phyloP scores from a whole-genome alignment of 1,139 yeast genomes.

The Magnusiomyces paraingens region DNA sequence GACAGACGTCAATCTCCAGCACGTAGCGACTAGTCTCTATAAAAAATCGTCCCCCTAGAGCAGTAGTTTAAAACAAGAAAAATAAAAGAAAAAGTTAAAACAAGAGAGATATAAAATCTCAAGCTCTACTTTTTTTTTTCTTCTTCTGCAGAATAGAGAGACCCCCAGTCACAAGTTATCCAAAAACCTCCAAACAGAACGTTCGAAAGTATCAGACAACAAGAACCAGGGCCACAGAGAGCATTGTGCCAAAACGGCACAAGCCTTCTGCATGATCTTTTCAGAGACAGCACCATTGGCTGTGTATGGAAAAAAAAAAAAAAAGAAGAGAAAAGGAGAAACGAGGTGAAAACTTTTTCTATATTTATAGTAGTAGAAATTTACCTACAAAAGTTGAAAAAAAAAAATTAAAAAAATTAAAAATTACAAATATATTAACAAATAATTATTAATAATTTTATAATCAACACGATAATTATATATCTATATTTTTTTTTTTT shows the following conservation, averaged over 20 bases:
- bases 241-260: neutral
- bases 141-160: neutral
- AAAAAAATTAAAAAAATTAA: no score
- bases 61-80: neutral
- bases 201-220: neutral
- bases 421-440: neutral
- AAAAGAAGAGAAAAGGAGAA: neutral
- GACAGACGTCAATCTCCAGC: neutral
- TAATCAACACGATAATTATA: neutral
- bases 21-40: neutral
- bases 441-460: neutral
- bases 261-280: neutral
- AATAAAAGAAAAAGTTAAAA: neutral
- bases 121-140: neutral
- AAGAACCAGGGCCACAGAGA: neutral
- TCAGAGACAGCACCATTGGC: neutral
- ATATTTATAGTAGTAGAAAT: neutral
- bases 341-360: neutral
- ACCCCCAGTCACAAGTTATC: conserved; percentile 1
- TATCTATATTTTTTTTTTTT: no score
- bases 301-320: conserved; percentile 2
- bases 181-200: conserved; percentile 1
- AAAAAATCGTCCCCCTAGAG: neutral
- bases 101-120: no score
- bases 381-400: neutral